Conservation (phyloP, 108 stramenopile species). For the Skeletonema menzelii region DNA sequence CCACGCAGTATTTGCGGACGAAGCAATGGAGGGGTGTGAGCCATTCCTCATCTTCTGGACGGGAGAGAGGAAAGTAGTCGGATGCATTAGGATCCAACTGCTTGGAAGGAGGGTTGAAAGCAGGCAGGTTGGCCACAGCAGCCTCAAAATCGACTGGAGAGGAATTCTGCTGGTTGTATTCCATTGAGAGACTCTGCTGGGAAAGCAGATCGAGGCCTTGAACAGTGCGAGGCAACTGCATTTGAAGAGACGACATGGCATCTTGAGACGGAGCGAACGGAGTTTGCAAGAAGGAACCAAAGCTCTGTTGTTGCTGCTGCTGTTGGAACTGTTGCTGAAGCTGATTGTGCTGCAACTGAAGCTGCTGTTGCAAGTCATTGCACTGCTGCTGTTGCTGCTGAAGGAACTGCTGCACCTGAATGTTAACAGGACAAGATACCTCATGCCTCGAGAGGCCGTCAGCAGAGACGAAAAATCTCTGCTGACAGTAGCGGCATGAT, state of each 20-base stretch:
- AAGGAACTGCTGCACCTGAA: conserved; percentile 23
- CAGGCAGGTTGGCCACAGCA: conserved; percentile 13
- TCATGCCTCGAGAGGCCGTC: conserved; percentile 10
- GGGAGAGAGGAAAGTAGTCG: conserved; percentile 57
- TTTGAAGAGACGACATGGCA: conserved; percentile 11
- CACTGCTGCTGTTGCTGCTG: conserved; percentile 21
- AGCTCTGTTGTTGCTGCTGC: conserved; percentile 11
- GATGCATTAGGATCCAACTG: conserved; percentile 8
- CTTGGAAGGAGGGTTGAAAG: conserved; percentile 6
- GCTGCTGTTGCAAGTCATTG: conserved; percentile 24
- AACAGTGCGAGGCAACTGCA: neutral
- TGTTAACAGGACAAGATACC: conserved; percentile 7
- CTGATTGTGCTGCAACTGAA: conserved; percentile 34
- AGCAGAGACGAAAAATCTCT: conserved; percentile 5
- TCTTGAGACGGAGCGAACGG: conserved; percentile 3
- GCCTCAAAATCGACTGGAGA: conserved; percentile 15
- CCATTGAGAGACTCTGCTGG: conserved; percentile 2
- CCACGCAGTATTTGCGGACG: conserved; percentile 73
- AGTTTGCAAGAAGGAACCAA: neutral
- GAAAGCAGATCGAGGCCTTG: conserved; percentile 5
- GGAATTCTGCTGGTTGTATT: neutral
- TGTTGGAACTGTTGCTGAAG: conserved; percentile 14
- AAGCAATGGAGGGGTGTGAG: conserved; percentile 86
- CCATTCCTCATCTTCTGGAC: conserved; percentile 74
- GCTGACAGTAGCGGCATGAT: conserved; percentile 21